Evolutionary conservation across 768 basidiomycete genomes (phyloP), one percentile per base, ranked within the genome.

Genomic region (Ramaria sp.): DNA sequence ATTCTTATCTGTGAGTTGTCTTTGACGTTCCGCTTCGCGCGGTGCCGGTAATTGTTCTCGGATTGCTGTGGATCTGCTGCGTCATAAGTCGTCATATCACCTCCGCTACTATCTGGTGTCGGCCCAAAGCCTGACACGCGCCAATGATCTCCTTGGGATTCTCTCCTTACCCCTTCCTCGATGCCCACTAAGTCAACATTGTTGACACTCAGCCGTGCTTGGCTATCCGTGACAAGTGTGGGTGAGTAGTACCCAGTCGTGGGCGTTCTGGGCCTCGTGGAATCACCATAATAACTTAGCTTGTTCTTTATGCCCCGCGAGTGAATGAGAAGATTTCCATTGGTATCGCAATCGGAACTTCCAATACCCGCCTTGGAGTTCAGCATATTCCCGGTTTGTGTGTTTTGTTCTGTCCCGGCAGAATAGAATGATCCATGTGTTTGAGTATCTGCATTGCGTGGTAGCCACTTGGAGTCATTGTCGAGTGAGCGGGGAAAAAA

Each of bases 401-500:
- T 2, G 15, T 47, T 7, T 10, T 30, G n/a, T 9, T 5, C 3
- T 22, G 10, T n/a, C 3, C 10, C n/a, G 13, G n/a, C 43, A 55
- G 53, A 43, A 16, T 32, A 12, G 42, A 34, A 45, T 36, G 53
- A 36, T 15, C 30, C 32, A 16, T 55, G 53, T 3, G 53, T 47
- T 13, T 28, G 42, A 3, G 44, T 47, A n/a, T 55, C 53, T 30
- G 22, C 6, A 15, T 9, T 45, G 36, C 45, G 43, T 20, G 57
- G 57, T 18, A 34, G 16, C 52, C 45, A 57, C 0, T 47, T 53
- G 13, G 57, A 45, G 20, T 48, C 52, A 30, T 57, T 44, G 8
- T 42, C 45, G 18, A 37, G 52, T 34, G 59, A 57, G 16, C 57
- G 83, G 34, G 86, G 86, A 70, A 88, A 88, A 69, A 88, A 88